A percentile compares a stretch with the other conserved stretches of the same genome.
Evolutionary conservation across 2,329 filamentous ascomycete species (phyloP).

Genomic region (Penicillium nordicum): DNA sequence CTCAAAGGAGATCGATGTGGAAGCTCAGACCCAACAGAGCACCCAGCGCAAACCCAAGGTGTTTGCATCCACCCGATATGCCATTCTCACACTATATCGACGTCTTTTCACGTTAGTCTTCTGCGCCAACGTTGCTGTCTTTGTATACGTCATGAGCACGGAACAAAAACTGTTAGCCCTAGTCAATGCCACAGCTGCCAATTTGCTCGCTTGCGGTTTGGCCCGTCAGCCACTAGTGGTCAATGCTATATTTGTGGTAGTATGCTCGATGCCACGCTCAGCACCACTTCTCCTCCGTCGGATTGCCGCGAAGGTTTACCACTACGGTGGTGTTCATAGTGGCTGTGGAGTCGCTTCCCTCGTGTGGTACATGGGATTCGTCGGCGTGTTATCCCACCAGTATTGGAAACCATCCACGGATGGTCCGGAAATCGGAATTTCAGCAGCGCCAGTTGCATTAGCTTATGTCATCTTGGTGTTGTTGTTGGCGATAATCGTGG

Average conservation of each 20-base stretch:
- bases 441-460: conserved; percentile 48
- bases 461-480: conserved; percentile 58
- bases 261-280: conserved; percentile 45
- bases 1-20: conserved; percentile 21
- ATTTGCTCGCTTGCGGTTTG: conserved; percentile 47
- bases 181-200: conserved; percentile 45
- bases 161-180: conserved; percentile 37
- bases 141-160: conserved; percentile 36
- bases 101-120: conserved; percentile 45
- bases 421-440: conserved; percentile 18
- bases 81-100: conserved; percentile 41
- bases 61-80: conserved; percentile 35
- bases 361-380: conserved; percentile 46
- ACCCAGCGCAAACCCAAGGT: conserved; percentile 21
- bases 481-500: conserved; percentile 57
- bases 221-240: conserved; percentile 54
- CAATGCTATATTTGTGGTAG: conserved; percentile 49
- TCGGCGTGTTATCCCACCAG: conserved; percentile 34
- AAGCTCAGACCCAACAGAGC: conserved; percentile 30
- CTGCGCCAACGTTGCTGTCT: conserved; percentile 36
- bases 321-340: conserved; percentile 54
- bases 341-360: conserved; percentile 50
- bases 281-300: conserved; percentile 47
- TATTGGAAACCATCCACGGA: conserved; percentile 27
- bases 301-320: conserved; percentile 50